These are phyloP conservation scores for Typha latifolia DNA, from an alignment of 176 grass and related monocot genomes.

Conservation along the genomic window DNA sequence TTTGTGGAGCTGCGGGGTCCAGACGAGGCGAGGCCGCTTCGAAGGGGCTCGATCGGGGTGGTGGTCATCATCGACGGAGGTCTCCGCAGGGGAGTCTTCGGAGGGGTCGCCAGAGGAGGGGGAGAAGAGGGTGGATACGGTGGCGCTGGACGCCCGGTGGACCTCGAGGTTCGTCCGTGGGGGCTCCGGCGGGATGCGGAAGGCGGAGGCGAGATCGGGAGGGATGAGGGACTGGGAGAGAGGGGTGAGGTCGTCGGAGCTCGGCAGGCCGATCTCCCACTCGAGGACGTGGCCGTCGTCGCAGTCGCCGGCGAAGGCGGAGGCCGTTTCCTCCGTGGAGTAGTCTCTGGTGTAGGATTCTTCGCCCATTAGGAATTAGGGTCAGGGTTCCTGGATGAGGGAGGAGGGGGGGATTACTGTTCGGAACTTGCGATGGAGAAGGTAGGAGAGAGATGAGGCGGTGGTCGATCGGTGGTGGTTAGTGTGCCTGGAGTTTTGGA, in stretches of 20 bases:
- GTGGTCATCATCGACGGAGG: slow-evolving; percentile 13
- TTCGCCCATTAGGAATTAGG: slow-evolving; percentile 31
- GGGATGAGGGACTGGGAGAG: slow-evolving; percentile 69
- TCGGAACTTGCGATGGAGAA: neutral
- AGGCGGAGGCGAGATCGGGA: slow-evolving; percentile 48
- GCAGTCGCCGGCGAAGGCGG: neutral
- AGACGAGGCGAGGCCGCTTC: slow-evolving; percentile 60
- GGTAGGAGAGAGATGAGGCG: neutral
- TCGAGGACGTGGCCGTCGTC: slow-evolving; percentile 40
- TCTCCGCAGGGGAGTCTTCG: slow-evolving; percentile 14
- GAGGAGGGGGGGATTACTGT: neutral
- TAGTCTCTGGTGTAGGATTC: slow-evolving; percentile 21
- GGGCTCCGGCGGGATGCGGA: slow-evolving; percentile 73
- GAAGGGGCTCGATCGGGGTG: slow-evolving; percentile 11
- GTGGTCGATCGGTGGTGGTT: neutral
- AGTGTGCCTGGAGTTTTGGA: neutral
- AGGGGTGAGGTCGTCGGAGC: slow-evolving; percentile 47
- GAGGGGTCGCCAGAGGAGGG: slow-evolving; percentile 13
- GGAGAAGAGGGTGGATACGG: slow-evolving; percentile 48
- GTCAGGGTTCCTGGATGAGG: neutral
- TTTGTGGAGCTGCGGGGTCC: slow-evolving; percentile 96
- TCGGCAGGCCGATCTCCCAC: slow-evolving; percentile 65
- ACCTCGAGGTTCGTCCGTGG: slow-evolving; percentile 53
- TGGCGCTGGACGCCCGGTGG: slow-evolving; percentile 49
- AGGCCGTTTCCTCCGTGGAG: slow-evolving; percentile 16